phyloP scores from a whole-genome alignment of 2,329 filamentous ascomycete species.

The Colletotrichum brevisporum region DNA sequence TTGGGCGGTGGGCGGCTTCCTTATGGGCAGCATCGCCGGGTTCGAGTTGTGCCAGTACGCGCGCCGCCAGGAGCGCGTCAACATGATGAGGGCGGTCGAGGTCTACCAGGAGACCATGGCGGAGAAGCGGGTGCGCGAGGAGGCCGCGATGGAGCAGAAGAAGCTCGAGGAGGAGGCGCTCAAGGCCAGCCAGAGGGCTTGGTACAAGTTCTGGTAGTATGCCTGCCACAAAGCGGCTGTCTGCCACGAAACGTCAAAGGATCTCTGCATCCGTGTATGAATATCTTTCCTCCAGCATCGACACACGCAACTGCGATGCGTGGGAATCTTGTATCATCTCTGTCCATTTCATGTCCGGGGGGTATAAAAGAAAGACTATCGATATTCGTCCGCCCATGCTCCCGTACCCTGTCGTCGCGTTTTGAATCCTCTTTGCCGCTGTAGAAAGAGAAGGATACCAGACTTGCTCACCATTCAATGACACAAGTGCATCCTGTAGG shows the following conservation, averaged over 20 bases:
- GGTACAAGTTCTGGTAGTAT: constrained; percentile 71
- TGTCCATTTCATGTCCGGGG: constrained; percentile 26
- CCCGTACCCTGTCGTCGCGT: constrained; percentile 7
- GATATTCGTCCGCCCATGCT: constrained; percentile 9
- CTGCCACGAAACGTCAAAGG: background rate
- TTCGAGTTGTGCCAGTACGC: constrained; percentile 89
- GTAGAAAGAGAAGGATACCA: constrained; percentile 7
- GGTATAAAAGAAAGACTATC: constrained; percentile 42
- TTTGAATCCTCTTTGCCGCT: background rate
- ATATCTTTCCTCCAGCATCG: background rate
- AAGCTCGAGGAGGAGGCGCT: constrained; percentile 51
- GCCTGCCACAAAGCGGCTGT: background rate
- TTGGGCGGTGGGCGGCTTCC: constrained; percentile 87
- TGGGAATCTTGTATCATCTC: constrained; percentile 24
- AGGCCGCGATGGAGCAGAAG: constrained; percentile 53
- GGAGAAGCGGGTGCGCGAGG: constrained; percentile 58
- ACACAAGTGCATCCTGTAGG: constrained; percentile 6
- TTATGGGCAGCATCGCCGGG: constrained; percentile 76
- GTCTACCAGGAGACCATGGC: constrained; percentile 61
- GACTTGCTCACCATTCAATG: constrained; percentile 19
- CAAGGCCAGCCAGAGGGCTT: constrained; percentile 54
- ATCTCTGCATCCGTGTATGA: background rate
- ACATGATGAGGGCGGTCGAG: constrained; percentile 89
- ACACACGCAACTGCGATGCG: background rate
- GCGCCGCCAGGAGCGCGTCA: constrained; percentile 80